Percentiles rank a stretch among this genome's conserved stretches.
phyloP scores from a whole-genome alignment of 2,329 filamentous ascomycete species.

The Davidsoniella neocaledoniae region DNA sequence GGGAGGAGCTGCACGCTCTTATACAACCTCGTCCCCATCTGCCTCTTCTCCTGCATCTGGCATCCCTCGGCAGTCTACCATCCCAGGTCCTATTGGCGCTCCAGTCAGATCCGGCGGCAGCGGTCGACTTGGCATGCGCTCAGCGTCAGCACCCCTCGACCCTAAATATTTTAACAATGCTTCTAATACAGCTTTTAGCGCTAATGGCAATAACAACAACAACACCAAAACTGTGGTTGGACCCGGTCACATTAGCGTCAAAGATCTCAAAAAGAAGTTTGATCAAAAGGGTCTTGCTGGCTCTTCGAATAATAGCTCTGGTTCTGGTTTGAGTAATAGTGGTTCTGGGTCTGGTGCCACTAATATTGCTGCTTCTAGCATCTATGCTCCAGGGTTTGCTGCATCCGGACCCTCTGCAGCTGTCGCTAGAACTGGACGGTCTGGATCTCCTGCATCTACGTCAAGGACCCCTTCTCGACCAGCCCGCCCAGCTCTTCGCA shows the following conservation, averaged over 20 bases:
- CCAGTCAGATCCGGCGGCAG: neutral
- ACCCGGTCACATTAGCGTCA: slow-evolving; percentile 39
- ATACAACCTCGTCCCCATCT: no score
- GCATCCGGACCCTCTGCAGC: neutral
- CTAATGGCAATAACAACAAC: neutral
- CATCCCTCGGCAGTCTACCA: slow-evolving; percentile 8
- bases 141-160: slow-evolving; percentile 10
- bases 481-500: slow-evolving; percentile 5
- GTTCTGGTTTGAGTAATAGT: neutral
- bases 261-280: slow-evolving; percentile 64
- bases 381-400: neutral
- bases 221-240: neutral
- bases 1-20: neutral
- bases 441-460: neutral
- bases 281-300: slow-evolving; percentile 37
- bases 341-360: neutral
- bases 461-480: slow-evolving; percentile 3
- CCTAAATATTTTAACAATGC: slow-evolving; percentile 4
- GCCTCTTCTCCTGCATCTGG: neutral
- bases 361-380: neutral
- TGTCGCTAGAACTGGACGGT: neutral
- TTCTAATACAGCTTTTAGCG: neutral
- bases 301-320: neutral
- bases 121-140: slow-evolving; percentile 2
- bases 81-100: slow-evolving; percentile 6